Base-by-base conservation (phyloP, 805 yeast genomes). In the Cyberlindnera misumaiensis region DNA sequence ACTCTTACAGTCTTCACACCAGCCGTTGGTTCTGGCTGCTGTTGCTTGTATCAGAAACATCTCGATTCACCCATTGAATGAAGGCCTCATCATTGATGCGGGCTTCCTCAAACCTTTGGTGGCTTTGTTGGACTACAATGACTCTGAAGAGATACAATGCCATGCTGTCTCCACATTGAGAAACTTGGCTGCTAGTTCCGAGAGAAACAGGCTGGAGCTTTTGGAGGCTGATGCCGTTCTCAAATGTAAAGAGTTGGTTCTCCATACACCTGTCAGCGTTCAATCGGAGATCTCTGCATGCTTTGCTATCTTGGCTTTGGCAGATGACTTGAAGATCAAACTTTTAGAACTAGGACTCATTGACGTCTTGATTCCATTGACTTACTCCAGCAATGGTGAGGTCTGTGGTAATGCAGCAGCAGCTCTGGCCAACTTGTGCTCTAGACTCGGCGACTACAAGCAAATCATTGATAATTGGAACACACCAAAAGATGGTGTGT, bases 371-470 rank as follows among this genome's bases (percentile, higher is more conserved):
- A 80, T 93, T 42, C 98, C 98, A 27, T 73, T 93, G 59, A 93
- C 97, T 2, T 78, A 76, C 51, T 83, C 94, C 31, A 74, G 74
- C 40, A 88, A 88, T 58, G 83, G 88, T 42, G 98, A 94, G 63
- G 97, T 93, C 13, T 93, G 96, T 60, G 98, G 98, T 41, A 93
- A 93, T 62, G 84, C 96, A 2, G 98, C 97, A 12, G 98, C 98
- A 28, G 97, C 98, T 2, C 72, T 93, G 49, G 98, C 98, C 24
- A 93, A 93, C 58, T 68, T 93, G 51, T 87, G 96, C 49, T 88
- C 97, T 4, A 78, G 96, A 63, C 86, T 90, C 28, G 75, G 75
- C 51, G 89, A 86, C 51, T 89, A 89, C 61, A 73, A 79, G 42
- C 80, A 81, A 47, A 85, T 93, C 44, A 71, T 87, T 41, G 73